phyloP scores from a whole-genome alignment of 495 filamentous ascomycete genomes.

The Hypoxylon rickii region DNA sequence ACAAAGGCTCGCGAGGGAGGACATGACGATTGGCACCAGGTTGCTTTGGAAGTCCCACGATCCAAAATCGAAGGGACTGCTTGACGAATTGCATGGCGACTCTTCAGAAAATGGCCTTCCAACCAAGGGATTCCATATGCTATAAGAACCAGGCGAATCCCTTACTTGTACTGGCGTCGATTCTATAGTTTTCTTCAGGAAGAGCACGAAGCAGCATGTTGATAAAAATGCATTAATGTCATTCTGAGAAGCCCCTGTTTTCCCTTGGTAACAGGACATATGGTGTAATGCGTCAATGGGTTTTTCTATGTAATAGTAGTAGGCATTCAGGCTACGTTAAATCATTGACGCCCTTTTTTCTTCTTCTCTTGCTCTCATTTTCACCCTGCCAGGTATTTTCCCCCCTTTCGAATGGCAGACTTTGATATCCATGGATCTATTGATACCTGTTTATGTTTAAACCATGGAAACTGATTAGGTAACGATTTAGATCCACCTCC shows the following conservation, averaged over 20 bases:
- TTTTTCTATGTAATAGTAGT: background rate
- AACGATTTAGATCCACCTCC: too few relatives aligned
- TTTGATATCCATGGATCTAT: too few relatives aligned
- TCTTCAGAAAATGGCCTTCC: slow-evolving; percentile 13
- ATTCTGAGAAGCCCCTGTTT: background rate
- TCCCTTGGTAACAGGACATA: too few relatives aligned
- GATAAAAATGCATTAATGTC: slow-evolving; percentile 30
- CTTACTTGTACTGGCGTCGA: slow-evolving; percentile 12
- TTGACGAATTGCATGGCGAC: slow-evolving; percentile 13
- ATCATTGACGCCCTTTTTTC: too few relatives aligned
- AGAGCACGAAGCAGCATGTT: slow-evolving; percentile 25
- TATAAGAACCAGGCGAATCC: slow-evolving; percentile 16
- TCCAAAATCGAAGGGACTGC: slow-evolving; percentile 1
- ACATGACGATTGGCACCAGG: slow-evolving; percentile 20
- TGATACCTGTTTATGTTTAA: too few relatives aligned
- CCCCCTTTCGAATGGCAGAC: too few relatives aligned
- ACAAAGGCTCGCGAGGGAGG: slow-evolving; percentile 25
- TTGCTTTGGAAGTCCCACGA: slow-evolving; percentile 3
- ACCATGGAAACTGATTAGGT: too few relatives aligned
- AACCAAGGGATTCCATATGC: slow-evolving; percentile 19
- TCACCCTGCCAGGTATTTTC: too few relatives aligned
- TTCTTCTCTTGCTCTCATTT: too few relatives aligned
- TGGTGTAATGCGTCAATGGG: too few relatives aligned
- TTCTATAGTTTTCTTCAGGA: slow-evolving; percentile 31
- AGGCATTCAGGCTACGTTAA: too few relatives aligned